phyloP scores from a whole-genome alignment of 2,329 filamentous ascomycete genomes.

The Nemania sp. region DNA sequence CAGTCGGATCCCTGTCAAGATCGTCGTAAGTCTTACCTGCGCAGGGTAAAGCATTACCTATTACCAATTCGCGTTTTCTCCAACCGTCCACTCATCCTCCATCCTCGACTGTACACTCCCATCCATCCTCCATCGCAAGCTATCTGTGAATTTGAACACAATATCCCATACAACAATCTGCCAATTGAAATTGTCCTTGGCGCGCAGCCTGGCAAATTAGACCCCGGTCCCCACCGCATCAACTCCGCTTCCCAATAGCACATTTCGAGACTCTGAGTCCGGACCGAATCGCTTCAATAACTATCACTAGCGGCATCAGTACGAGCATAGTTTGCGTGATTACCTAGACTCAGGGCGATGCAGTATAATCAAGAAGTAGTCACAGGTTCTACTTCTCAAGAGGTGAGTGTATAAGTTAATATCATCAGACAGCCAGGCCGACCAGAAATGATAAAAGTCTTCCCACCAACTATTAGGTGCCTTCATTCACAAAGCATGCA shows the following conservation, averaged over 20 bases:
- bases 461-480: background rate
- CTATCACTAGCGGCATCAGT: no score
- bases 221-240: slow-evolving; percentile 15
- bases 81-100: slow-evolving; percentile 11
- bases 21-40: slow-evolving; percentile 3
- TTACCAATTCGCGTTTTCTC: background rate
- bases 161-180: slow-evolving; percentile 14
- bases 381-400: no score
- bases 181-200: slow-evolving; percentile 14
- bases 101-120: background rate
- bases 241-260: slow-evolving; percentile 23
- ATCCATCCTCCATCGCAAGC: slow-evolving; percentile 11
- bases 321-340: no score
- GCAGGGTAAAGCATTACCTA: no score
- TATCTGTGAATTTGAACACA: slow-evolving; percentile 9
- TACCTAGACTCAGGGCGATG: no score
- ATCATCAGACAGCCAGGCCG: background rate
- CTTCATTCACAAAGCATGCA: background rate
- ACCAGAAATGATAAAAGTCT: background rate
- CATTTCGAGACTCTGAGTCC: no score
- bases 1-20: slow-evolving; percentile 31
- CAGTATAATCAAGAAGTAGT: no score
- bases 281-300: no score
- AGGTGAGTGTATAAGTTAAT: slow-evolving; percentile 12
- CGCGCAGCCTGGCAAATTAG: slow-evolving; percentile 28